Evolutionary conservation across 2,329 filamentous ascomycete genomes (phyloP).

Genomic region (Daldinia eschscholtzii): DNA sequence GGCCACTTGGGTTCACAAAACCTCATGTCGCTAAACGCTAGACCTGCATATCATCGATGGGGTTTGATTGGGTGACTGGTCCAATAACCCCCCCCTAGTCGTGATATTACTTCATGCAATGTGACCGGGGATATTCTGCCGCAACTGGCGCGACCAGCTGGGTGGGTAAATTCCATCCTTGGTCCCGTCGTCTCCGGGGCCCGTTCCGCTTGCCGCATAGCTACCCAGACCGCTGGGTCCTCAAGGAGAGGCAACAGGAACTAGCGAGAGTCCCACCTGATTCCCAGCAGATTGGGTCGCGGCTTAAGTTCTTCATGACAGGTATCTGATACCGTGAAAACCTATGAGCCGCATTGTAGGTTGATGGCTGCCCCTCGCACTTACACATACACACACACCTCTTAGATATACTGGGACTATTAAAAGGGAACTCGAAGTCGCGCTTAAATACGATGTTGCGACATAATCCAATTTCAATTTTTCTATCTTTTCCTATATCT

Average conservation of each 20-base stretch:
- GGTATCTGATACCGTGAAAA: conserved; percentile 1
- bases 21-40: conserved; percentile 26
- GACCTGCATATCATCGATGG: conserved; percentile 12
- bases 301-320: conserved; percentile 18
- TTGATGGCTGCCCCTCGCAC: conserved; percentile 11
- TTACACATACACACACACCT: background rate
- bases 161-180: conserved; percentile 26
- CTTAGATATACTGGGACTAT: conserved; percentile 12
- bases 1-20: conserved; percentile 31
- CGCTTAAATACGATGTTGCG: background rate
- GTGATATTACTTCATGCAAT: conserved; percentile 31
- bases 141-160: conserved; percentile 17
- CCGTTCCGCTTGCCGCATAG: conserved; percentile 15
- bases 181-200: conserved; percentile 19
- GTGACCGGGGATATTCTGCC: conserved; percentile 24
- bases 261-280: conserved; percentile 4
- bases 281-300: conserved; percentile 32
- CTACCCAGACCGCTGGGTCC: conserved; percentile 32
- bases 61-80: background rate
- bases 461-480: background rate
- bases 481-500: background rate
- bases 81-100: background rate
- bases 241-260: conserved; percentile 5
- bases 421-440: conserved; percentile 8
- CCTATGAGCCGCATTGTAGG: conserved; percentile 10